These are phyloP conservation scores for Heliosperma pusillum DNA, from an alignment of 148 eudicot species.

Conservation along the genomic window DNA sequence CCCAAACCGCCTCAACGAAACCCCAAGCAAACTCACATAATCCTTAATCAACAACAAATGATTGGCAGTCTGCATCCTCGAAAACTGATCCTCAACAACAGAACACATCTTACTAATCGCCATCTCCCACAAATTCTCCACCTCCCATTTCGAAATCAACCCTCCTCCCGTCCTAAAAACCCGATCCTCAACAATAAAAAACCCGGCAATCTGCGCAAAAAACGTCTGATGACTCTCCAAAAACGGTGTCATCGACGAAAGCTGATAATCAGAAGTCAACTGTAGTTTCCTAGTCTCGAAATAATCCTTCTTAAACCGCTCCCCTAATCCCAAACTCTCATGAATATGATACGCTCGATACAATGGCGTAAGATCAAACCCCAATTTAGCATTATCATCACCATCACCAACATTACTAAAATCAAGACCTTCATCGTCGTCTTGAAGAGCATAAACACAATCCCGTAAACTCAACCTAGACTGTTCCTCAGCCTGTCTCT, in stretches of 20 bases:
- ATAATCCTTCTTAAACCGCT: constrained; percentile 73
- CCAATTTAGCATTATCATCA: constrained; percentile 27
- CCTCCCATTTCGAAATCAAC: constrained; percentile 88
- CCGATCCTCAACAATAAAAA: constrained; percentile 89
- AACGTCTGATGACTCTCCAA: constrained; percentile 94
- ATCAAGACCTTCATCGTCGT: constrained; percentile 70
- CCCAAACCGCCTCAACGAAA: constrained; percentile 77
- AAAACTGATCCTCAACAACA: constrained; percentile 93
- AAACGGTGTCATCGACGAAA: constrained; percentile 91
- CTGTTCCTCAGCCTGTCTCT: constrained; percentile 94
- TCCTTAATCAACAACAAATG: constrained; percentile 95
- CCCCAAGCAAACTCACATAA: constrained; percentile 92
- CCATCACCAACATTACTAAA: constrained; percentile 22
- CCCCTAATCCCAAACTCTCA: constrained; percentile 70
- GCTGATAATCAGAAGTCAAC: constrained; percentile 93
- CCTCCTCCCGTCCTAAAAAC: constrained; percentile 91
- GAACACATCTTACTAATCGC: constrained; percentile 96
- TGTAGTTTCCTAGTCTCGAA: constrained; percentile 90
- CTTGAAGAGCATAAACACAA: constrained; percentile 79
- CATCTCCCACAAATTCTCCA: constrained; percentile 93
- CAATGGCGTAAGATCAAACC: constrained; percentile 81
- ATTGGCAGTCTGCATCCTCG: constrained; percentile 95
- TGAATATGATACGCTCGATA: constrained; percentile 87
- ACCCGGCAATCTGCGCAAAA: constrained; percentile 95
- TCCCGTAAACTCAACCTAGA: constrained; percentile 72